A percentile compares a stretch with the other conserved stretches of the same genome.
phyloP scores from a whole-genome alignment of 345 rosid species.

The Trapa bicornis region DNA sequence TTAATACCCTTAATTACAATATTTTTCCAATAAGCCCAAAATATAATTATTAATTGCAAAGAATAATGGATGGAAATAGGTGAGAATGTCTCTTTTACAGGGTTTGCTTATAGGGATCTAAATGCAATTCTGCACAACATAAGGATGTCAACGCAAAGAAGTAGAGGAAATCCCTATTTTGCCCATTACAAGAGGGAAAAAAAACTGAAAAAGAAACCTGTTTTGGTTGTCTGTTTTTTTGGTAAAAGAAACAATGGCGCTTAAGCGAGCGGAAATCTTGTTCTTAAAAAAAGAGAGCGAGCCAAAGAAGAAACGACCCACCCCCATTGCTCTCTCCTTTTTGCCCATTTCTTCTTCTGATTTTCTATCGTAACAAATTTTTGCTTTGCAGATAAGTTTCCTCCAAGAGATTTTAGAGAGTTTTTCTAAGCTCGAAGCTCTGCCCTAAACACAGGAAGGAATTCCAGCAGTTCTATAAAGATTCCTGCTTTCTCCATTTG shows the following conservation, averaged over 20 bases:
- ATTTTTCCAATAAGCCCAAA: no score
- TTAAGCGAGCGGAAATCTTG: constrained; percentile 21
- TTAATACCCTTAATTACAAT: no score
- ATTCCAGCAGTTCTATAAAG: neutral
- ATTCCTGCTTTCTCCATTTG: neutral
- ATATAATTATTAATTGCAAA: no score
- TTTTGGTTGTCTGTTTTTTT: no score
- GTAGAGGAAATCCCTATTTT: no score
- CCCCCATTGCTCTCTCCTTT: neutral
- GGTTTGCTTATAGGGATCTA: no score
- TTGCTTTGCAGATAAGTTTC: constrained; percentile 2
- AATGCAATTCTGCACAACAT: no score
- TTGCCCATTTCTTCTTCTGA: constrained; percentile 4
- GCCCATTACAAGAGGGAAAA: no score
- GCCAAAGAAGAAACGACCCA: neutral
- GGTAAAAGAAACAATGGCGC: constrained; percentile 18
- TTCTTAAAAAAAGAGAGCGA: constrained; percentile 7
- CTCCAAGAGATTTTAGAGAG: neutral
- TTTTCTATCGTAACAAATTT: neutral
- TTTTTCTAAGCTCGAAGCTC: neutral
- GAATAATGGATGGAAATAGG: no score
- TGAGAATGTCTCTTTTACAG: no score
- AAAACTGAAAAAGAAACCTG: no score
- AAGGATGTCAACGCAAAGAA: no score
- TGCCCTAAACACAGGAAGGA: neutral